Evolutionary conservation across 2,329 filamentous ascomycete genomes (phyloP).

Genomic region (Penicillium sp.): DNA sequence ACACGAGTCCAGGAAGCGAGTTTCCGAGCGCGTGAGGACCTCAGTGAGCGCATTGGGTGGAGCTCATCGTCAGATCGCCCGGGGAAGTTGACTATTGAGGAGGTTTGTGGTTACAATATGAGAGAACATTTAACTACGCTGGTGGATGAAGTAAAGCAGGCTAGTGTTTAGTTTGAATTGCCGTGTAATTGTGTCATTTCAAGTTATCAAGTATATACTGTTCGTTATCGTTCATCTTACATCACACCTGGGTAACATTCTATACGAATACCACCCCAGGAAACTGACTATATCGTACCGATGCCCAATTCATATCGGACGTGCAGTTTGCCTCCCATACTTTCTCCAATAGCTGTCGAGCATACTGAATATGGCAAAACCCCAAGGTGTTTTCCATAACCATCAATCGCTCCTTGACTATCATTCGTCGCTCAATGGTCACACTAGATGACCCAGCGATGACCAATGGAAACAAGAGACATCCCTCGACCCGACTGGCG

Average conservation of each 20-base stretch:
- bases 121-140: slow-evolving; percentile 9
- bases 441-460: slow-evolving; percentile 44
- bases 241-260: background rate
- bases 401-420: slow-evolving; percentile 43
- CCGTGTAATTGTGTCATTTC: background rate
- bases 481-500: slow-evolving; percentile 44
- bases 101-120: slow-evolving; percentile 36
- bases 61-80: slow-evolving; percentile 25
- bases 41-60: slow-evolving; percentile 33
- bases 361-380: slow-evolving; percentile 46
- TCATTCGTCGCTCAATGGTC: slow-evolving; percentile 37
- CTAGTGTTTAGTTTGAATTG: background rate
- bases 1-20: slow-evolving; percentile 33
- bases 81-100: slow-evolving; percentile 35
- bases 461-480: slow-evolving; percentile 45
- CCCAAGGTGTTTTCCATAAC: slow-evolving; percentile 49
- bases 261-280: slow-evolving; percentile 29
- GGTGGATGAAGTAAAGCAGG: background rate
- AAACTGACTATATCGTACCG: slow-evolving; percentile 28
- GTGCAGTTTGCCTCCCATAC: slow-evolving; percentile 35
- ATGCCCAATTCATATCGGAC: slow-evolving; percentile 30
- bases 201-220: background rate
- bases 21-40: slow-evolving; percentile 25
- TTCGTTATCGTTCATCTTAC: background rate
- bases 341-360: slow-evolving; percentile 41